Conservation (phyloP, 78 protist species). For the Pelomyxa schiedti region DNA sequence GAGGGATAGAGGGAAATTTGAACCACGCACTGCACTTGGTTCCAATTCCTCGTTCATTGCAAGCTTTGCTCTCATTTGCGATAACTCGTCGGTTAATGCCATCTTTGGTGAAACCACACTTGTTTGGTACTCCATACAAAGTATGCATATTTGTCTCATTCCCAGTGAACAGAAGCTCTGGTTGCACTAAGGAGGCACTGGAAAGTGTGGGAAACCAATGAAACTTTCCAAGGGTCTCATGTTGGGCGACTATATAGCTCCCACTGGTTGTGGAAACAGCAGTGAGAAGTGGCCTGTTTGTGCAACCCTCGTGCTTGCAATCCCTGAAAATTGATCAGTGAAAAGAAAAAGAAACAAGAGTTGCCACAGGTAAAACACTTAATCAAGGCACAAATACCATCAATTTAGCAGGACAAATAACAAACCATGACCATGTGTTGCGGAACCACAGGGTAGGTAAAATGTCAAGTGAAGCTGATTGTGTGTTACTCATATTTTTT, state of each 20-base stretch:
- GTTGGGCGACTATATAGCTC: not conserved
- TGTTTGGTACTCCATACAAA: constrained; percentile 23
- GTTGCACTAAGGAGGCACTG: not conserved
- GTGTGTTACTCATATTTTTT: constrained; percentile 18
- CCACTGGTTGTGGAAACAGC: too few relatives aligned
- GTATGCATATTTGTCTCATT: constrained; percentile 45
- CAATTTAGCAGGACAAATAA: not conserved
- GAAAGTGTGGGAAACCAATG: not conserved
- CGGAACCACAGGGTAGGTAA: constrained; percentile 64
- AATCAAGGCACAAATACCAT: too few relatives aligned
- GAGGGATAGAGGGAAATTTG: not conserved
- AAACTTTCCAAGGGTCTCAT: not conserved
- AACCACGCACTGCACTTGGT: constrained; percentile 39
- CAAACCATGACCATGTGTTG: constrained; percentile 76
- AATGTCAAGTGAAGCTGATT: constrained; percentile 20
- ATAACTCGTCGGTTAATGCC: constrained; percentile 43
- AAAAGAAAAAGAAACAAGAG: too few relatives aligned
- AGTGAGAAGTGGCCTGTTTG: too few relatives aligned
- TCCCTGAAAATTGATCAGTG: too few relatives aligned
- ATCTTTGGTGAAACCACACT: constrained; percentile 35
- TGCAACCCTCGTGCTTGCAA: too few relatives aligned
- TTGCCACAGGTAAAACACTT: too few relatives aligned
- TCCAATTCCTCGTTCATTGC: constrained; percentile 17
- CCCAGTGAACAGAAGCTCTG: constrained; percentile 45
- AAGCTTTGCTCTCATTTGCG: constrained; percentile 21